Base-by-base conservation (phyloP, 176 grass and related monocot species). In the Triticum turgidum region DNA sequence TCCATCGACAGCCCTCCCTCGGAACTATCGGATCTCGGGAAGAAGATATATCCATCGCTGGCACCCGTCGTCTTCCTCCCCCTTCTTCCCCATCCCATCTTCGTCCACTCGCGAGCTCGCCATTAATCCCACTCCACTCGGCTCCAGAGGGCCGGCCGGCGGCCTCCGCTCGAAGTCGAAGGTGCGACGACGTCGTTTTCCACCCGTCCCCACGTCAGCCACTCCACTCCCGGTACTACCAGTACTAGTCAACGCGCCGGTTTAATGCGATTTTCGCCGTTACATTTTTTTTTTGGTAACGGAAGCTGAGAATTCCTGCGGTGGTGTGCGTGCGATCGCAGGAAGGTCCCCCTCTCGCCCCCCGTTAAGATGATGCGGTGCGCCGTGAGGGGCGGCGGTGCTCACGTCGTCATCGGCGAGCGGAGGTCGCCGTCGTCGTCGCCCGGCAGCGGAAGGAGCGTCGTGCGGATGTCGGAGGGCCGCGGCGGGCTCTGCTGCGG, bases 321-420 rank as follows among this genome's bases (percentile, higher is more conserved):
- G 89, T 87, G 84, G 39, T 79, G 82, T 82, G 86, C 69, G 82
- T 81, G 86, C 78, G 77, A 85, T 82, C 30, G 86, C 86, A 91
- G 90, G 86, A 61, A 73, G 56, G 56, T 58, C 54, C 56, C 56
- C 7, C 20, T 3, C 0, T 6, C 0, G 17, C 56, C 6, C 39
- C 5, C 42, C 73, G 73, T 82, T 72, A 85, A 85, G 86, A 91
- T 91, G 90, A 82, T 88, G 64, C 82, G 77, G 12, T 85, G 82
- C 86, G 82, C 78, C 49, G 77, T 88, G 0, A 85, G 76, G 70
- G 78, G 30, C 17, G 79, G 62, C 58, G 85, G 45, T 56, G 77
- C 63, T 56, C 6, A 27, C 79, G 62, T 79, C 33, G 37, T 76
- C 77, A 47, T 77, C 68, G 81, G 72, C 27, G 76, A 80, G 77